Evolutionary conservation across 768 basidiomycete species (phyloP), one percentile per base, ranked within the genome.

Genomic region (Russula griseocarnosa): DNA sequence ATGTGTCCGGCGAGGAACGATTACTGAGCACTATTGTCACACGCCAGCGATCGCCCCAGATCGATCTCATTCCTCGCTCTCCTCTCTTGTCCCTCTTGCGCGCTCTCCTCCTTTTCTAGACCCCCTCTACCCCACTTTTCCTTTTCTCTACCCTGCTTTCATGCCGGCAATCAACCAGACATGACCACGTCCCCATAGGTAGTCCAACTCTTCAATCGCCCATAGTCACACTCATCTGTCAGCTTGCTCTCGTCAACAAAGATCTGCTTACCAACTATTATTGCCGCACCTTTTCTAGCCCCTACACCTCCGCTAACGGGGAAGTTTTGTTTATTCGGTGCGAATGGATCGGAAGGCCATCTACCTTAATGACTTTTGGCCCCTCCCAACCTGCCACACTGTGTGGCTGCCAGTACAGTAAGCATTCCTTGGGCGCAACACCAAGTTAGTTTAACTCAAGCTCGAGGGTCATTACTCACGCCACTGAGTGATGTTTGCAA

Each of bases 1-100:
- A 60, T 42, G 28, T 4, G 24, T 63, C 56, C 58, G 49, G 62
- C 38, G 38, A 56, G 59, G 50, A 55, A 65, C 40, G 62, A 66
- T 66, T 66, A 64, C 57, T 65, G 66, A 66, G 66, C 66, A 34
- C 14, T 7, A 13, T 62, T 36, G 56, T 66, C 66, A 66, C 66
- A 64, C 58, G 56, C 57, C 62, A 52, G 18, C 62, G 62, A 63
- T 65, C 64, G 40, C 42, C 49, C 24, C 38, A 61, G 54, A 42
- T 42, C 24, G 58, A 64, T 60, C 58, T 64, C 62, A 24, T 1
- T 7, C 50, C 32, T 63, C 51, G 56, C 47, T 47, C 5, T 2
- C 14, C 34, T 8, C 1, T 9, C 36, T 30, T 38, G n/a, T 42
- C 40, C 13, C 34, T 46, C 42, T 32, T 56, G 16, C 26, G 16